Conservation (phyloP, 495 filamentous ascomycete genomes). For the Opeltia flavorubescens region DNA sequence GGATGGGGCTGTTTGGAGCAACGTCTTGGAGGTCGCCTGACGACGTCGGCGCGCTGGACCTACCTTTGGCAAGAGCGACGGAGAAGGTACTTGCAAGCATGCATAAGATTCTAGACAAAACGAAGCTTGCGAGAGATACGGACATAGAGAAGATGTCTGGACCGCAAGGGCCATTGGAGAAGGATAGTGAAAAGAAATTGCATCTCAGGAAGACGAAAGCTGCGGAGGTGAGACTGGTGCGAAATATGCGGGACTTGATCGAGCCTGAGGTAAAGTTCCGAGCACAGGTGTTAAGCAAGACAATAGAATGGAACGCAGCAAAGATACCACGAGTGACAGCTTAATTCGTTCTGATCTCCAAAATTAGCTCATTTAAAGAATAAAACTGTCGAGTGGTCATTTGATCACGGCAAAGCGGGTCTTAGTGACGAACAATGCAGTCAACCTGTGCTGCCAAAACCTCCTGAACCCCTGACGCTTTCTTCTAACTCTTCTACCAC, state of each 20-base stretch:
- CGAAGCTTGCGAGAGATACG: slow-evolving; percentile 50
- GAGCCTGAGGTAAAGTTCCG: slow-evolving; percentile 45
- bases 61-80: slow-evolving; percentile 69
- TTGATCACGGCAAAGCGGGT: background rate
- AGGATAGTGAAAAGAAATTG: slow-evolving; percentile 44
- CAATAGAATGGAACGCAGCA: background rate
- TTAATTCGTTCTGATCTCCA: too few relatives aligned
- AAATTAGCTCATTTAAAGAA: too few relatives aligned
- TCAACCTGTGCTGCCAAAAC: slow-evolving; percentile 82
- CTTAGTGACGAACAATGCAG: background rate
- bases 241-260: slow-evolving; percentile 51
- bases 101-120: slow-evolving; percentile 71
- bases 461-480: slow-evolving; percentile 78
- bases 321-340: background rate
- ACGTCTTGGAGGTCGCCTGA: slow-evolving; percentile 58
- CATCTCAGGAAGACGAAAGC: slow-evolving; percentile 60
- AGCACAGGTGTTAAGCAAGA: slow-evolving; percentile 31
- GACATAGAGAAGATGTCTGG: slow-evolving; percentile 30
- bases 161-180: slow-evolving; percentile 23
- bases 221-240: slow-evolving; percentile 64
- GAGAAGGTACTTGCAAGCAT: slow-evolving; percentile 89
- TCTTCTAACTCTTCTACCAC: slow-evolving; percentile 81
- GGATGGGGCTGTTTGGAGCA: slow-evolving; percentile 30
- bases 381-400: background rate
- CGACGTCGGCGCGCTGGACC: slow-evolving; percentile 45